Conservation (phyloP, 768 basidiomycete genomes). For the Mrakia gelida region DNA sequence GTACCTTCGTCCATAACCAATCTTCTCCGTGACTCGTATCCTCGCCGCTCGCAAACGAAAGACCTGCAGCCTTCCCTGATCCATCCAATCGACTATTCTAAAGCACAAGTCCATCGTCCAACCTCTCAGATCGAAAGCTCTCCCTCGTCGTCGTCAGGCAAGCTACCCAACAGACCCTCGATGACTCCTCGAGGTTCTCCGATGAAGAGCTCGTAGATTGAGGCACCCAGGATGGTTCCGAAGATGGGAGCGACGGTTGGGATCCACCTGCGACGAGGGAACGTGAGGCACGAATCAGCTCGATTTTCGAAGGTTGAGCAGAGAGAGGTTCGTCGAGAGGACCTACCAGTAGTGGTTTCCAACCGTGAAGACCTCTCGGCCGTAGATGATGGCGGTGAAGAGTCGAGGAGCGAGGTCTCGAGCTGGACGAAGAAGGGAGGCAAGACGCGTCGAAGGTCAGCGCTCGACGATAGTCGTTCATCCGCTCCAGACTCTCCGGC, state of each 20-base stretch:
- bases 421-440: neutral
- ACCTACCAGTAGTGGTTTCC: slow-evolving; percentile 23
- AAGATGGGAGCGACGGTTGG: slow-evolving; percentile 27
- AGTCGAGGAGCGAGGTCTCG: slow-evolving; percentile 29
- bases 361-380: slow-evolving; percentile 23
- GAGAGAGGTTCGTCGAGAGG: neutral
- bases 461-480: too few species aligned
- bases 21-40: too few species aligned
- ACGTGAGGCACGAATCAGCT: too few species aligned
- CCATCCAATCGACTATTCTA: too few species aligned
- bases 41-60: too few species aligned
- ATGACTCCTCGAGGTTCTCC: slow-evolving; percentile 25
- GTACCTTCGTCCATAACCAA: too few species aligned
- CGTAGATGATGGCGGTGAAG: slow-evolving; percentile 30
- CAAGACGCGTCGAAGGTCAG: neutral
- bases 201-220: slow-evolving; percentile 19
- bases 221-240: slow-evolving; percentile 16
- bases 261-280: slow-evolving; percentile 15
- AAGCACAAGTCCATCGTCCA: too few species aligned
- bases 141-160: slow-evolving; percentile 22
- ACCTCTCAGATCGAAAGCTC: neutral
- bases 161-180: slow-evolving; percentile 13
- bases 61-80: too few species aligned
- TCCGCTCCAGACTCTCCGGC: neutral
- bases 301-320: neutral